Evolutionary conservation across 768 basidiomycete species (phyloP), one percentile per base, ranked within the genome.

Genomic region (Phanerochaete sordida): DNA sequence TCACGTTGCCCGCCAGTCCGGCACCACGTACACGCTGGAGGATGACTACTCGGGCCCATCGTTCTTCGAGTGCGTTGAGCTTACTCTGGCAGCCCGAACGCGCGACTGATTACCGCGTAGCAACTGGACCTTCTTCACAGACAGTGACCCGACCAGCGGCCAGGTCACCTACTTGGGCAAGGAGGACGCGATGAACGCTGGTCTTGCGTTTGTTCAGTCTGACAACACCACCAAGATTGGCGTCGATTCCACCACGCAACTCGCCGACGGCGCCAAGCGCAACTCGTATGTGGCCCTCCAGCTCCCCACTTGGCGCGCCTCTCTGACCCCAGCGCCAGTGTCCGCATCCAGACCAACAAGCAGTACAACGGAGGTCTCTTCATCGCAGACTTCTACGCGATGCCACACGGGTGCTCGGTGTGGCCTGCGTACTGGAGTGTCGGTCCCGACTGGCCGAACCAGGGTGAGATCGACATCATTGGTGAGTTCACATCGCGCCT

Each of bases 371-470:
- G 76, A n/a, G 90, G 90, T 3, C 75, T 92, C 12, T 90, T 92
- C 75, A 84, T 92, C 64, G 79, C 90, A 19, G 90, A 91, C 65
- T 82, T 90, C 57, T 79, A 68, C 53, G 74, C 81, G 1, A 88
- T 90, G 86, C 90, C 90, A 9, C 78, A 82, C 55, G 90, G 90
- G 0, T 90, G 87, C 67, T 77, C 81, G 56, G 74, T 76, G 37
- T 84, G 82, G 80, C 86, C 73, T 74, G 88, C 87, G 72, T 88
- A 75, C 57, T 82, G 80, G 81, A 61, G 58, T 13, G 70, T 73
- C 37, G 70, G 72, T n/a, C 54, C 57, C 19, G 66, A 64, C 47
- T 71, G 70, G 70, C 70, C 70, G 24, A 37, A 64, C n/a, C 62
- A 56, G 6, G 70, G 70, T 47, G 70, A 71, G 58, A 64, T 71